A percentile compares a stretch with the other conserved stretches of the same genome.
Conservation (phyloP, 805 yeast genomes). For the Candida verbasci region DNA sequence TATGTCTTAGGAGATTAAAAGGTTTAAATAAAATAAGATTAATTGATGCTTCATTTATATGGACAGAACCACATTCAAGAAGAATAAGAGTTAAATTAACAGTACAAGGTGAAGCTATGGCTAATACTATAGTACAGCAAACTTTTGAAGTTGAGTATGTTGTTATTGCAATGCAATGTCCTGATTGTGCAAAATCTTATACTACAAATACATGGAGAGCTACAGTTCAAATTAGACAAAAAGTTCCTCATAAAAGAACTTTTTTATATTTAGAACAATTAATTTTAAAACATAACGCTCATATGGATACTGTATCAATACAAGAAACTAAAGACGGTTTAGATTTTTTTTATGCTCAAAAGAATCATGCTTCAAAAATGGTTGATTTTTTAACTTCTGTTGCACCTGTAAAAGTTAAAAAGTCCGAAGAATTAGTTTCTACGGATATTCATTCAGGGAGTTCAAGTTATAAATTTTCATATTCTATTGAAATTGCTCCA, state of each 20-base stretch:
- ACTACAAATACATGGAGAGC: conserved; percentile 99
- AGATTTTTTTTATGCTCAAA: conserved; percentile 86
- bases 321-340: conserved; percentile 91
- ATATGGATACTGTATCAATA: conserved; percentile 87
- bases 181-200: conserved; percentile 96
- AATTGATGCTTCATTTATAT: conserved; percentile 89
- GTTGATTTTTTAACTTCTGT: conserved; percentile 82
- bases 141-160: conserved; percentile 90
- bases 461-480: conserved; percentile 84
- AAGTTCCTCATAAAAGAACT: conserved; percentile 95
- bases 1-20: conserved; percentile 81
- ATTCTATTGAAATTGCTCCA: conserved; percentile 91
- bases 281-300: conserved; percentile 89
- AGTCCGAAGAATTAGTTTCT: conserved; percentile 86
- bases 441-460: conserved; percentile 90
- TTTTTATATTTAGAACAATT: conserved; percentile 93
- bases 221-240: conserved; percentile 94
- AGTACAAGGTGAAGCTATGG: conserved; percentile 95
- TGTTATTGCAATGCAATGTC: conserved; percentile 94
- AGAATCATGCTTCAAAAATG: conserved; percentile 92
- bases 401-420: conserved; percentile 77
- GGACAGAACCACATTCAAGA: conserved; percentile 99
- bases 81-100: conserved; percentile 87
- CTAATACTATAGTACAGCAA: conserved; percentile 89
- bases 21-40: conserved; percentile 84